Evolutionary conservation across 1,284 basidiomycete genomes (phyloP).

Genomic region (Moesziomyces sp.): DNA sequence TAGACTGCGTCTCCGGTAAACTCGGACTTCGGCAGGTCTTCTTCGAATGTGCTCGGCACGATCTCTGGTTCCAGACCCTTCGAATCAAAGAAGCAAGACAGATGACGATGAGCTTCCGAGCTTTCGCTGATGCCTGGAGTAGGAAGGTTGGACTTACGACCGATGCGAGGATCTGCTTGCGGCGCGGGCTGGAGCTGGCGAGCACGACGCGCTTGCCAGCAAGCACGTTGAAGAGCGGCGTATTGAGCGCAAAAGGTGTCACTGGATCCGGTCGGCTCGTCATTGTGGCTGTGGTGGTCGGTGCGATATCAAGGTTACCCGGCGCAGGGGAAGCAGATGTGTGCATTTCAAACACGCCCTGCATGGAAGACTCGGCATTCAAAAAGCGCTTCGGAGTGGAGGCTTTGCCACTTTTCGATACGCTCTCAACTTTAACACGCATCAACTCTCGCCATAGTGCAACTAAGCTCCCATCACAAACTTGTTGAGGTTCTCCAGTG

Average conservation of each 20-base stretch:
- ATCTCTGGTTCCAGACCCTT: conserved; percentile 88
- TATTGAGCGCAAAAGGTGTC: conserved; percentile 48
- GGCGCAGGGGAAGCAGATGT: background rate
- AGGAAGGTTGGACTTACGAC: conserved; percentile 43
- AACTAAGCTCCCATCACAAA: no score
- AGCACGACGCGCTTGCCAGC: conserved; percentile 60
- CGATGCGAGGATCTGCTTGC: conserved; percentile 59
- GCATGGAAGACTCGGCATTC: background rate
- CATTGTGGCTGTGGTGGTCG: background rate
- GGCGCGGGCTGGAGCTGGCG: conserved; percentile 58
- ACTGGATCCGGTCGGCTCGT: conserved; percentile 33
- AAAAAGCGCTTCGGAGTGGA: background rate
- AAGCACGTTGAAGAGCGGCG: conserved; percentile 60
- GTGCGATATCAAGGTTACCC: background rate
- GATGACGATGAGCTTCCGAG: background rate
- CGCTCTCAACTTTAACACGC: background rate
- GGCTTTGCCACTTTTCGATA: background rate
- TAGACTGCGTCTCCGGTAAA: conserved; percentile 78
- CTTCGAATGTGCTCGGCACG: conserved; percentile 86
- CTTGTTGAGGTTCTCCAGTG: no score
- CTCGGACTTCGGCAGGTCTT: conserved; percentile 78
- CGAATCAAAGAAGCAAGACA: background rate
- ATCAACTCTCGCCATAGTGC: background rate
- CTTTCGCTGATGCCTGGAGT: background rate
- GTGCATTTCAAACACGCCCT: background rate